Evolutionary conservation across 2,329 filamentous ascomycete genomes (phyloP), one percentile per base, ranked within the genome.

Genomic region (Trichoderma koningii): DNA sequence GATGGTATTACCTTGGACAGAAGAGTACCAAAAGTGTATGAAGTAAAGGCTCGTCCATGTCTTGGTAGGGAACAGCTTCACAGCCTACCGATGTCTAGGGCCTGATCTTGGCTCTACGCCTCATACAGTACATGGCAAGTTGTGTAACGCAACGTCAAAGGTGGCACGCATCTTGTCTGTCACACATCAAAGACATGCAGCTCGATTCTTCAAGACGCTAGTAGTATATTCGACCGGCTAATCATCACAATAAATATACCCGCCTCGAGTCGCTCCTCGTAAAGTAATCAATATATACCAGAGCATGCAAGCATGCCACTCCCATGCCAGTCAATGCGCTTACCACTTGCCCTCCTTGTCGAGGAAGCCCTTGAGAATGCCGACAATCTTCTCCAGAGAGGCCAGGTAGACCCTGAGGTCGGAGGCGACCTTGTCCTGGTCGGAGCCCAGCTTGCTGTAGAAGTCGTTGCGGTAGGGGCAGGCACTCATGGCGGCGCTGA

Each of bases 391-490:
- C 80, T 95, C 89, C 72, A 98, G 81, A 9, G 89, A 87, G n/a
- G 78, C 80, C 67, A 98, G 82, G 85, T 94, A 97, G 68, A 81
- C 79, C 71, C 83, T 79, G 72, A 97, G 77, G 73, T 90, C 86
- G 63, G 78, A 74, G 52, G 82, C 72, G 55, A 95, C 89, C 77
- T 89, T 86, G 34, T 75, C 79, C 45, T 84, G 78, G 73, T 91
- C 85, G 21, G 82, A 81, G 44, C 91, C 93, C 50, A 99, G 83
- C 85, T 97, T 97, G 69, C 79, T 79, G 77, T 97, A 98, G 76
- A 99, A 98, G 78, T 94, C 91, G 76, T 91, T 92, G 71, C 94
- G 87, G 84, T 97, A 97, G 1, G 95, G 95, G 70, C 91, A 94
- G 19, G 93, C 93, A 71, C 87, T 86, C 93, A 99, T 97, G 76